Evolutionary conservation across 371 early-diverging fungal genomes (phyloP).

Genomic region (Mortierella sp.): DNA sequence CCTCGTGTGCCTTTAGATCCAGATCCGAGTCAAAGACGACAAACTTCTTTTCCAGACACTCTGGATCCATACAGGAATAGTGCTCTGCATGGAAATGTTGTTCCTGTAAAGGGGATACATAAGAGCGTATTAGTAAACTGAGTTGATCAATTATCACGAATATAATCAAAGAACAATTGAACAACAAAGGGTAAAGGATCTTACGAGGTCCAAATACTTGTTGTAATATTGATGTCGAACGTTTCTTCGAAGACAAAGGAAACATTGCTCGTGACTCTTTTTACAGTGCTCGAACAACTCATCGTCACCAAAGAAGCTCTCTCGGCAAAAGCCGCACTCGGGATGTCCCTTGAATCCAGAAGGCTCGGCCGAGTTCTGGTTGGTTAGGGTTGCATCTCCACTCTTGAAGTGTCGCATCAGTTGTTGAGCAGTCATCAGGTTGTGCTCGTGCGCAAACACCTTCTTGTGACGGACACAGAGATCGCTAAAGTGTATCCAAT

Average conservation of each 20-base stretch:
- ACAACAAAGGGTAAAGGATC: constrained; percentile 14
- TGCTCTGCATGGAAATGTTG: constrained; percentile 89
- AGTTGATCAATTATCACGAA: too few species aligned
- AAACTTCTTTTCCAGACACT: constrained; percentile 94
- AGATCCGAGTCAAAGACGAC: constrained; percentile 94
- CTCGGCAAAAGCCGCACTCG: constrained; percentile 88
- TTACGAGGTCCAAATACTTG: constrained; percentile 84
- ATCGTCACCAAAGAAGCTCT: constrained; percentile 86
- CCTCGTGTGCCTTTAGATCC: constrained; percentile 89
- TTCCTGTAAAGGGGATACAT: constrained; percentile 59
- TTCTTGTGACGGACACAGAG: constrained; percentile 89
- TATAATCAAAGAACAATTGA: not conserved
- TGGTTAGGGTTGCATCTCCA: constrained; percentile 67
- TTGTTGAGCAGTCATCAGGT: constrained; percentile 74
- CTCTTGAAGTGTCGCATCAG: constrained; percentile 76
- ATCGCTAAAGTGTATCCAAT: constrained; percentile 64
- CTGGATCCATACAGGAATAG: constrained; percentile 79
- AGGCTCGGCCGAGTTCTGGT: constrained; percentile 70
- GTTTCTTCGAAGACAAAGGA: constrained; percentile 78
- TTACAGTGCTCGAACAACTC: constrained; percentile 94
- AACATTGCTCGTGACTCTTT: constrained; percentile 95
- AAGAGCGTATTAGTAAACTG: not conserved
- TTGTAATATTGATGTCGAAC: constrained; percentile 86
- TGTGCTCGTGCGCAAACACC: constrained; percentile 91
- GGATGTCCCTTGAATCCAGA: constrained; percentile 93